phyloP scores from a whole-genome alignment of 2,329 filamentous ascomycete species.

The Pseudogymnoascus sp. region DNA sequence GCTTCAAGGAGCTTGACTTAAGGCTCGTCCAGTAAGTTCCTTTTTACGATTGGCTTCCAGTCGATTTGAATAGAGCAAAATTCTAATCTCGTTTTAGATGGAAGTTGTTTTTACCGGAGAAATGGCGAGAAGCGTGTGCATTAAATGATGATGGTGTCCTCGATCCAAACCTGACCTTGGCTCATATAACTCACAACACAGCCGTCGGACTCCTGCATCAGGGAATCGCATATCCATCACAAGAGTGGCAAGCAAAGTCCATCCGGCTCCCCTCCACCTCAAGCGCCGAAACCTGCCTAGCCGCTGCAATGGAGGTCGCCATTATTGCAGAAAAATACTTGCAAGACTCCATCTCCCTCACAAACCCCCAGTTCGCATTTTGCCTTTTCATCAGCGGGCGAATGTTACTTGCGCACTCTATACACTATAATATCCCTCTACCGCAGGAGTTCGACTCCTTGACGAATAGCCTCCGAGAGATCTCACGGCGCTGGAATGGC shows the following conservation, averaged over 20 bases:
- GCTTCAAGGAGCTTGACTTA: conserved; percentile 27
- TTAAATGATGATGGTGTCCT: conserved; percentile 30
- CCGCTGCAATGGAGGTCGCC: conserved; percentile 21
- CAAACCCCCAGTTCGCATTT: conserved; percentile 28
- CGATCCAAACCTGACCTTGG: conserved; percentile 24
- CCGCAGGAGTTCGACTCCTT: conserved; percentile 28
- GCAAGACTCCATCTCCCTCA: conserved; percentile 21
- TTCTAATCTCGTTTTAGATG: conserved; percentile 13
- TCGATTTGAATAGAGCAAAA: not conserved
- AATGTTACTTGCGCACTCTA: conserved; percentile 28
- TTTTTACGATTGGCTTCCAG: not conserved
- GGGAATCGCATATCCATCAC: conserved; percentile 26
- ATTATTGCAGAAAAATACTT: conserved; percentile 24
- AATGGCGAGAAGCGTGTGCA: conserved; percentile 28
- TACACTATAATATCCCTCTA: conserved; percentile 26
- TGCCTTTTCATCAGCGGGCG: conserved; percentile 26
- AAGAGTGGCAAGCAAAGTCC: conserved; percentile 21
- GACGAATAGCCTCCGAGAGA: conserved; percentile 28
- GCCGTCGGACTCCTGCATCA: conserved; percentile 23
- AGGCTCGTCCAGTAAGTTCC: conserved; percentile 21
- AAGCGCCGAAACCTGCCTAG: conserved; percentile 22
- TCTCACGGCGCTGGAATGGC: conserved; percentile 32
- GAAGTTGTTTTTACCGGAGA: conserved; percentile 26
- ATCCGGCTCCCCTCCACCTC: conserved; percentile 20
- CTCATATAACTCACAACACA: conserved; percentile 26